Base-by-base conservation (phyloP, 2,329 filamentous ascomycete genomes). In the Dendryphion nanum region DNA sequence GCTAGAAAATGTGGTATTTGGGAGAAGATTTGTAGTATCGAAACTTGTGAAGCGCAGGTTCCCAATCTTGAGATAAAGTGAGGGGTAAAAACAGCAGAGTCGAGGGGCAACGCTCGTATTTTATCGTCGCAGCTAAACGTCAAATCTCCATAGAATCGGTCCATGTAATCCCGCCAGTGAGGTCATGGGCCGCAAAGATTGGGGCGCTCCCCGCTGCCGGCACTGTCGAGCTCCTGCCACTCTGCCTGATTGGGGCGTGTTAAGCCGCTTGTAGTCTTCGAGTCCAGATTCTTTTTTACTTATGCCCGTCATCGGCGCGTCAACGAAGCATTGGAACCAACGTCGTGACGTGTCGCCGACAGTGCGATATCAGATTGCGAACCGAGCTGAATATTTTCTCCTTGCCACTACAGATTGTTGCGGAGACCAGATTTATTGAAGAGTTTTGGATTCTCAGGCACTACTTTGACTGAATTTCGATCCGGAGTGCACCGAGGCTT, bases 91-190 rank as follows among this genome's bases (percentile, higher is more conserved):
- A 34, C 44, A 21, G 30, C 46, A 31, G 19, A 35, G 33, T 41
- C 42, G 51, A 59, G 56, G 56, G n/a, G 59, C 53, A 47, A 53
- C 30, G 36, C 33, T 36, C 49, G 38, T 55, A 48, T 56, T 58
- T 60, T 47, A 53, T 41, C 35, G 42, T 39, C 21, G 37, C 35
- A 18, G 12, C 19, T 33, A 37, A 35, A 40, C 18, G 8, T 41
- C 30, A 28, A 32, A 19, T 48, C 41, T 48, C 49, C 46, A 48
- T 51, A 53, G 44, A 46, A 19, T 48, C 50, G 53, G 54, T 42
- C 44, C 53, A 50, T 42, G 40, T 55, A 37, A 39, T 48, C 49
- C 51, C 54, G 51, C 46, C 48, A 59, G 52, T 62, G 59, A 64
- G 53, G 57, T 64, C 59, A 64, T 61, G 40, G 42, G 21, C 38